These are phyloP conservation scores for Nannizzia gypsea DNA, from an alignment of 2,329 filamentous ascomycete genomes.

Conservation along the genomic window DNA sequence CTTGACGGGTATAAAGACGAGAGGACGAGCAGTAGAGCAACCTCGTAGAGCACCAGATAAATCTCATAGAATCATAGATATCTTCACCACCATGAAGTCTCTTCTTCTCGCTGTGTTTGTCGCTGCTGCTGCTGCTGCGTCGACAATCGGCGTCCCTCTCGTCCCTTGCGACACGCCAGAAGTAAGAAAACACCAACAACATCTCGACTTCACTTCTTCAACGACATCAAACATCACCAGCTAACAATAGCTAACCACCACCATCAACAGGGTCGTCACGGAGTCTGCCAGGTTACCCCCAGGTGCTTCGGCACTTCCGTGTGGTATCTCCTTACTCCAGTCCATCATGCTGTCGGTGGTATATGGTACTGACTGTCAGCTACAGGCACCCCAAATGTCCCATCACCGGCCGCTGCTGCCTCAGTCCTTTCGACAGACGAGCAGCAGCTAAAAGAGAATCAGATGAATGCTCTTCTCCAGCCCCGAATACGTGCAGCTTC, in stretches of 20 bases:
- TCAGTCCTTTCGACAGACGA: neutral
- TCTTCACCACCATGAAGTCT: neutral
- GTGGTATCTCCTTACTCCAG: neutral
- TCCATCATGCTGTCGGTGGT: neutral
- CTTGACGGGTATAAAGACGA: too few species aligned
- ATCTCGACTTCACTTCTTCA: too few species aligned
- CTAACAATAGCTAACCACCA: too few species aligned
- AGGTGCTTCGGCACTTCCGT: too few species aligned
- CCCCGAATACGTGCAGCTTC: conserved; percentile 20
- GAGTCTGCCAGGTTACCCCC: too few species aligned
- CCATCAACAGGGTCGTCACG: too few species aligned
- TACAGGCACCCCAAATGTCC: neutral
- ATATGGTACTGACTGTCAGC: neutral
- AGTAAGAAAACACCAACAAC: too few species aligned
- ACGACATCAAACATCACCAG: too few species aligned
- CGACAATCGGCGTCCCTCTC: neutral
- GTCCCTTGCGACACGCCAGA: too few species aligned
- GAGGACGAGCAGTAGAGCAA: too few species aligned
- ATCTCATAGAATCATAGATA: neutral
- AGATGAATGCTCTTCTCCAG: conserved; percentile 13
- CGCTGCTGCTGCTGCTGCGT: neutral
- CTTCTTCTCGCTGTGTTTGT: neutral
- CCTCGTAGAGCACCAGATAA: too few species aligned
- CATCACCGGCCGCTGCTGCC: neutral
- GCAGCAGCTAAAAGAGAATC: too few species aligned